phyloP scores from a whole-genome alignment of 257 asterid genomes.

The Solanum ossicruentum region DNA sequence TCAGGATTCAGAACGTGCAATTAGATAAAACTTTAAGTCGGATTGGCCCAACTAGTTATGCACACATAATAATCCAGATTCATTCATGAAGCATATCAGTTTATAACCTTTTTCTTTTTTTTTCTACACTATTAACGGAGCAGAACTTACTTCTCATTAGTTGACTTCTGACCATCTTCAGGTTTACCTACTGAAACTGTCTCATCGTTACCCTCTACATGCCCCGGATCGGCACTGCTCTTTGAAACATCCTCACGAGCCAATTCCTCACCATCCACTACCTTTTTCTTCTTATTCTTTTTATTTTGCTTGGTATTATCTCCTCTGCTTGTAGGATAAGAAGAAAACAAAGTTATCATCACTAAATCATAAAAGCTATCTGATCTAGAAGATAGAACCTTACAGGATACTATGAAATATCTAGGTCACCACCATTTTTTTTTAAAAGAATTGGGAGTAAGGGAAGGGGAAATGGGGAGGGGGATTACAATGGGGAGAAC shows the following conservation, averaged over 20 bases:
- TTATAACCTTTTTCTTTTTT: background rate
- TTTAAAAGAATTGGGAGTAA: too few species aligned
- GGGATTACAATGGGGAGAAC: too few species aligned
- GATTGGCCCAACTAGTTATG: background rate
- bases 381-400: background rate
- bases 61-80: background rate
- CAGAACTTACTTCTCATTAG: slow-evolving; percentile 46
- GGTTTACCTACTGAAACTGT: slow-evolving; percentile 22
- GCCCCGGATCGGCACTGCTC: background rate
- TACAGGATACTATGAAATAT: background rate
- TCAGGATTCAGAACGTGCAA: background rate
- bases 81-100: background rate
- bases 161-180: slow-evolving; percentile 23
- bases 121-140: background rate
- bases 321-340: background rate
- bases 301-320: slow-evolving; percentile 36
- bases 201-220: slow-evolving; percentile 10
- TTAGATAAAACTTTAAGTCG: background rate
- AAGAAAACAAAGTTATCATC: background rate
- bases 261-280: slow-evolving; percentile 18
- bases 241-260: slow-evolving; percentile 14
- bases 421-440: background rate
- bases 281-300: slow-evolving; percentile 52
- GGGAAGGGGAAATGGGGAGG: too few species aligned
- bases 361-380: background rate